Base-by-base conservation (phyloP, 1,139 yeast genomes). In the Saccharomyces hybrid region DNA sequence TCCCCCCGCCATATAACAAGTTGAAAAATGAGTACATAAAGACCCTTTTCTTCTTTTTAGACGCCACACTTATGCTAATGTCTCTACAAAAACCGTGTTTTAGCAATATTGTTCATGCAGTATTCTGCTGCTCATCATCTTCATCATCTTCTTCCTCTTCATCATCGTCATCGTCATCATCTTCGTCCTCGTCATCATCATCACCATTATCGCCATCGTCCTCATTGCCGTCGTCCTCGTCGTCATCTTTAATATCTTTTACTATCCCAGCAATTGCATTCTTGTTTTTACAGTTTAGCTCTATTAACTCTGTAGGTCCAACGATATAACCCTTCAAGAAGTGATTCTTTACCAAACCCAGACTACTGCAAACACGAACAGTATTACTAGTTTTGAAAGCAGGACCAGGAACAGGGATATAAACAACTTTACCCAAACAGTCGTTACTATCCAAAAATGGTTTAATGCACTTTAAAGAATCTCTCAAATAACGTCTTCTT, bases 391-490 rank as follows among this genome's bases (percentile, higher is more conserved):
- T 68, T 27, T 60, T 57, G 50, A 56, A 66, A 1, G 51, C 42
- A 9, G 72, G 72, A 8, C 67, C 62, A 28, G 49, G 53, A 4
- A 78, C 67, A 1, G 82, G 79, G 53, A 76, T 75, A 32, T 79
- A 79, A 14, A 80, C 62, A 7, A 73, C 65, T 59, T 75, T 78
- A 27, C 80, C 79, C 28, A 78, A 72, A 86, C 86, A 82, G 8
- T 75, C 63, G 47, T 80, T 83, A 51, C 80, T 82, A 59, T 73
- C 73, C 2, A 77, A 71, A 51, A 82, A 71, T 5, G 84, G 80
- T 61, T 77, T 79, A 49, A 82, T 80, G 60, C 87, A 82, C 51
- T 85, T 74, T 41, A 82, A 67, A 41, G 85, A 79, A 65, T 81
- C 82, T 51, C 81, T 73, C 55, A 78, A 73, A 59, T 72, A 74